phyloP scores from a whole-genome alignment of 106 monocot species.

The Triglochin maritima region DNA sequence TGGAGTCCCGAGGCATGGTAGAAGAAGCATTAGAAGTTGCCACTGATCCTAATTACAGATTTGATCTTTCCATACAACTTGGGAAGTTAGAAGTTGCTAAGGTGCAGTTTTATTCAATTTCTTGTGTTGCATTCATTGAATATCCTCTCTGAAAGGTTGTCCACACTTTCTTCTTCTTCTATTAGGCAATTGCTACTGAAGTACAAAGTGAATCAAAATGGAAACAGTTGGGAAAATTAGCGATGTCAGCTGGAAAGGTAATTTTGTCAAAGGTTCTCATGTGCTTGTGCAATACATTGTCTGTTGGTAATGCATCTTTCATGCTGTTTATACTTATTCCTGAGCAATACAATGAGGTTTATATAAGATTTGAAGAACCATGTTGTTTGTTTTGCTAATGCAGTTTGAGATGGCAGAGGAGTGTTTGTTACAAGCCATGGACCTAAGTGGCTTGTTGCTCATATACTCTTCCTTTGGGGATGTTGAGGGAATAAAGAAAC shows the following conservation, averaged over 20 bases:
- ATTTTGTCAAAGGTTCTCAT: not conserved
- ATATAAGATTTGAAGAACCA: not conserved
- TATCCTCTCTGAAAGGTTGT: not conserved
- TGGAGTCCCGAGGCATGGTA: slow-evolving; percentile 91
- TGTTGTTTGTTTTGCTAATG: slow-evolving; percentile 4
- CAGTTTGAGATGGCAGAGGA: slow-evolving; percentile 93
- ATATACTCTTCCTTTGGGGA: slow-evolving; percentile 85
- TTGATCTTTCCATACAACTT: slow-evolving; percentile 89
- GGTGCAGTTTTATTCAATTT: slow-evolving; percentile 25
- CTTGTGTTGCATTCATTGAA: not conserved
- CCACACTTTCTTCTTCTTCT: slow-evolving; percentile 1
- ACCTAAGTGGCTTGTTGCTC: slow-evolving; percentile 83
- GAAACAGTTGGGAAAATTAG: slow-evolving; percentile 92
- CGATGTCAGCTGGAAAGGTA: slow-evolving; percentile 94
- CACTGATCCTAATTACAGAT: slow-evolving; percentile 86
- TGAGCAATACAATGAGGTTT: too few relatives aligned
- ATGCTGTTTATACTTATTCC: too few relatives aligned
- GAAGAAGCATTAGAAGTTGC: slow-evolving; percentile 91
- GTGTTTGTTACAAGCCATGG: slow-evolving; percentile 71
- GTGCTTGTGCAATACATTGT: too few relatives aligned
- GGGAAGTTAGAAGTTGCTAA: slow-evolving; percentile 76
- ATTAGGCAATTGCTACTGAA: slow-evolving; percentile 75
- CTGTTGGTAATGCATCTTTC: too few relatives aligned
- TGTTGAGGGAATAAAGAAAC: slow-evolving; percentile 66
- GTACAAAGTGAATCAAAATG: slow-evolving; percentile 94